Evolutionary conservation across 352 stramenopile genomes (phyloP).

Genomic region (Globisporangium cystogenes): DNA sequence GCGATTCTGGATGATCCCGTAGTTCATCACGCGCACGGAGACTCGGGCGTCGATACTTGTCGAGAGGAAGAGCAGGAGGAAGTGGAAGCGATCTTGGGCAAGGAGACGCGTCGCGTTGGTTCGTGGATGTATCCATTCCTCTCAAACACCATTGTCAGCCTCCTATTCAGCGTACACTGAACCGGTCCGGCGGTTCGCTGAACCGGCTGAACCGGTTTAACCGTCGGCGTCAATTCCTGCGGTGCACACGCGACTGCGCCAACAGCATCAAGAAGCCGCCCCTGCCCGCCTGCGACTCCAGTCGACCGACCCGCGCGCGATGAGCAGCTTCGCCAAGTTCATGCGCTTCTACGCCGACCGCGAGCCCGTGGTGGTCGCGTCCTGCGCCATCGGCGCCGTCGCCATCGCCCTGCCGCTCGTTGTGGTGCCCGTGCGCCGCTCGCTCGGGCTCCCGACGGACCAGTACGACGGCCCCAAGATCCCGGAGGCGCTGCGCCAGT

Average conservation of each 20-base stretch:
- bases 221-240: background rate
- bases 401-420: conserved; percentile 64
- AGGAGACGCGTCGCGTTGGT: background rate
- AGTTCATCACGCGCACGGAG: conserved; percentile 46
- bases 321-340: conserved; percentile 54
- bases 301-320: background rate
- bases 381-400: conserved; percentile 67
- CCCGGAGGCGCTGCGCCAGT: conserved; percentile 68
- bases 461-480: conserved; percentile 87
- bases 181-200: background rate
- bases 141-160: background rate
- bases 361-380: conserved; percentile 84
- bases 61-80: no score
- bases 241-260: background rate
- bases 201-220: background rate
- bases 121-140: background rate
- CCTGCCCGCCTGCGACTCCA: background rate
- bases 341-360: conserved; percentile 80
- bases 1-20: conserved; percentile 81
- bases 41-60: background rate
- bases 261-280: background rate
- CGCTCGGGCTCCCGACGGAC: conserved; percentile 80
- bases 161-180: background rate
- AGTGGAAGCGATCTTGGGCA: no score
- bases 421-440: conserved; percentile 80